These are phyloP conservation scores for Carex littledalei DNA, from an alignment of 176 grass and related monocot genomes.

Conservation along the genomic window DNA sequence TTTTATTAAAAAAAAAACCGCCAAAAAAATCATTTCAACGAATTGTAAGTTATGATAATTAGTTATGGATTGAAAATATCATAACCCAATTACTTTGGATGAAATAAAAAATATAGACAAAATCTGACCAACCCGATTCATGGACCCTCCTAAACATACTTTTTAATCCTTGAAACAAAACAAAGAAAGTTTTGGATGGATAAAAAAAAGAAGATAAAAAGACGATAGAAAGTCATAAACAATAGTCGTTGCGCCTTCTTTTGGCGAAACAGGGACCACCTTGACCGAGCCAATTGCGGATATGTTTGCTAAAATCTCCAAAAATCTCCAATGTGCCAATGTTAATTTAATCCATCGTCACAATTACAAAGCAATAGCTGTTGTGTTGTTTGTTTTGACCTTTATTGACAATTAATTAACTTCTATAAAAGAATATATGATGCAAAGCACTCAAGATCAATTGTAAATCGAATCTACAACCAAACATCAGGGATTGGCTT, in stretches of 20 bases:
- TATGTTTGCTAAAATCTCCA: neutral
- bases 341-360: neutral
- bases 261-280: conserved; percentile 21
- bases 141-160: neutral
- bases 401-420: neutral
- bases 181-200: neutral
- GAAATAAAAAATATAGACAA: too few relatives aligned
- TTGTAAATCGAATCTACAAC: neutral
- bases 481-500: neutral
- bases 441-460: neutral
- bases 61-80: too few relatives aligned
- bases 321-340: neutral
- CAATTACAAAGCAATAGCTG: neutral
- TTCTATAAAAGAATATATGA: neutral
- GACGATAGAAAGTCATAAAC: neutral
- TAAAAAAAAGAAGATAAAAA: neutral
- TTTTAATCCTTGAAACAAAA: neutral
- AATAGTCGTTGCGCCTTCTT: neutral
- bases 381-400: too few relatives aligned
- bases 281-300: conserved; percentile 10
- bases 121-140: too few relatives aligned
- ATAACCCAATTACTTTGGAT: too few relatives aligned
- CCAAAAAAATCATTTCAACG: too few relatives aligned
- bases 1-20: too few relatives aligned
- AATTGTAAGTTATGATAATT: too few relatives aligned